Conservation (phyloP, 345 rosid species). For the Moricandia arvensis region DNA sequence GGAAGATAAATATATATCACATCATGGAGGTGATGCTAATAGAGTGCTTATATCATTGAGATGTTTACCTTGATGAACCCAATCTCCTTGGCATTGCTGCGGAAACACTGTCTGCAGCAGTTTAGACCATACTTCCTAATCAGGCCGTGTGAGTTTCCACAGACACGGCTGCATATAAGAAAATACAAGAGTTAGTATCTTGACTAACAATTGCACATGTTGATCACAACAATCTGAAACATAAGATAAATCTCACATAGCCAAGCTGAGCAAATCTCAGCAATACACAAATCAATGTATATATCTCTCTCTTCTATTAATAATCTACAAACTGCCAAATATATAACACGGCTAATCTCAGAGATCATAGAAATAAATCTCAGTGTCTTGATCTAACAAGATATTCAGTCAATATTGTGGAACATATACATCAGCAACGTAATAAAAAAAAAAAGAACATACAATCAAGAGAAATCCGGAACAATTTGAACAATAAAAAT, state of each 20-base stretch:
- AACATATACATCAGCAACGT: background rate
- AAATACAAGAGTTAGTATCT: background rate
- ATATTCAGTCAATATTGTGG: background rate
- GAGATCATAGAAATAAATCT: background rate
- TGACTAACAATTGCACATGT: background rate
- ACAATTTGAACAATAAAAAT: background rate
- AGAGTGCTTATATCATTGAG: background rate
- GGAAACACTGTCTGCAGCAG: conserved; percentile 6
- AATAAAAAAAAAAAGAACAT: no score
- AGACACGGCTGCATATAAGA: conserved; percentile 1
- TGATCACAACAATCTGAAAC: background rate
- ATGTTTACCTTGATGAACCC: background rate
- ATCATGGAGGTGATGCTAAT: background rate
- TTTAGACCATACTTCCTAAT: conserved; percentile 5
- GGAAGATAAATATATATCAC: background rate
- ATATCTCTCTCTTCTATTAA: background rate
- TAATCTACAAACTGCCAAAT: no score
- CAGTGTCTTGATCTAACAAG: background rate
- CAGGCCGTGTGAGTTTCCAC: background rate
- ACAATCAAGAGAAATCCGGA: background rate
- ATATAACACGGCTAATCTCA: background rate
- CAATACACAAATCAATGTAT: background rate
- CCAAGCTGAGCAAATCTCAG: background rate
- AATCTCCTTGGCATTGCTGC: conserved; percentile 4
- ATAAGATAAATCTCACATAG: no score